Conservation (phyloP, 768 basidiomycete species). For the Ramaria sp. region DNA sequence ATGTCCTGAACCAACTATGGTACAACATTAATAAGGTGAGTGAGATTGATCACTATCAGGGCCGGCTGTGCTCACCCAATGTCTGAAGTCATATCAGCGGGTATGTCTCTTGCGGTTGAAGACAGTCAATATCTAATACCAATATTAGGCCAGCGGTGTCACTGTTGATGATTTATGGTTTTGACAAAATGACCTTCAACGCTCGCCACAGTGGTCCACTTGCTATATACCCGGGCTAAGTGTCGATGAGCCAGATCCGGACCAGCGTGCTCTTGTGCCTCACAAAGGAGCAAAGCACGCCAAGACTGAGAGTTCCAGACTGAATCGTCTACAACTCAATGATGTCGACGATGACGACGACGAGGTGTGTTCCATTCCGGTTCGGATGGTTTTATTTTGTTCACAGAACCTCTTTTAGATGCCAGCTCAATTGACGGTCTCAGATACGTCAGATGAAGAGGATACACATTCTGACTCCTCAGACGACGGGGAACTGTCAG, state of each 20-base stretch:
- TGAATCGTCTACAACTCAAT: slow-evolving; percentile 12
- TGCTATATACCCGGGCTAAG: slow-evolving; percentile 23
- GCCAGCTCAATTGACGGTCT: slow-evolving; percentile 58
- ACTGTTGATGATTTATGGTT: slow-evolving; percentile 58
- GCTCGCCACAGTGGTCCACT: slow-evolving; percentile 50
- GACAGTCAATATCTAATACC: not conserved
- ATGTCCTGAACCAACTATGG: slow-evolving; percentile 13
- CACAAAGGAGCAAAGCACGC: slow-evolving; percentile 3
- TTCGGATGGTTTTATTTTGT: not conserved
- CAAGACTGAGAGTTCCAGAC: slow-evolving; percentile 2
- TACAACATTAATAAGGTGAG: slow-evolving; percentile 14
- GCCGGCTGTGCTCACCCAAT: not conserved
- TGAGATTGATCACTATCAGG: not conserved
- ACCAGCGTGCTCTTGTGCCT: slow-evolving; percentile 15
- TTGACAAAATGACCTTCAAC: slow-evolving; percentile 37
- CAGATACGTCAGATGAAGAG: slow-evolving; percentile 40
- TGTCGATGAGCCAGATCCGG: slow-evolving; percentile 20
- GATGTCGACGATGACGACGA: slow-evolving; percentile 33
- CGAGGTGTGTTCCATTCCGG: slow-evolving; percentile 21
- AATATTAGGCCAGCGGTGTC: slow-evolving; percentile 24
- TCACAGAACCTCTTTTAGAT: slow-evolving; percentile 17
- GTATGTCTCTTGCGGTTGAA: not conserved
- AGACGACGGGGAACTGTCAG: slow-evolving; percentile 11
- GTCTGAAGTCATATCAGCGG: not conserved
- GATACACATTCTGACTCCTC: slow-evolving; percentile 14